A percentile compares a stretch with the other conserved stretches of the same genome.
phyloP scores from a whole-genome alignment of 2,329 filamentous ascomycete genomes.

The Beauveria caledonica region DNA sequence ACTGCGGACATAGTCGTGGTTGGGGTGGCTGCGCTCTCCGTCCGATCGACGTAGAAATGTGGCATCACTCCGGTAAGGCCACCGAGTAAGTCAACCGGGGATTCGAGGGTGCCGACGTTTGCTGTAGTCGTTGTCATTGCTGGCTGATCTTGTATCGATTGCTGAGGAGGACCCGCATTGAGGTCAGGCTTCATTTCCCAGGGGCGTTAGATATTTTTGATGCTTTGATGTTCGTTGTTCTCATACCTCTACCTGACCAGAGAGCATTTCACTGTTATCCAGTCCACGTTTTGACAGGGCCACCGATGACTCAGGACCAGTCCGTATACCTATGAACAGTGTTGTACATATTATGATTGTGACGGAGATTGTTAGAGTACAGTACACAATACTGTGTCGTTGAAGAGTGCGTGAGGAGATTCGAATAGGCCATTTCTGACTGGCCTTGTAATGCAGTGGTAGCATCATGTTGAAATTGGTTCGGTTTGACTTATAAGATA shows the following conservation, averaged over 20 bases:
- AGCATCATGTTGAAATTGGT: neutral
- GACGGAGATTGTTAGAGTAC: neutral
- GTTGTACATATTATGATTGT: neutral
- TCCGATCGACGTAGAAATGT: neutral
- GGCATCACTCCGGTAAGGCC: neutral
- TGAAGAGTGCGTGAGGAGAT: constrained; percentile 9
- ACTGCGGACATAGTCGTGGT: neutral
- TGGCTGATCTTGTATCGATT: neutral
- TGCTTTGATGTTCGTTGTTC: neutral
- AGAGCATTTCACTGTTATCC: neutral
- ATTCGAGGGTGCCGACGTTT: neutral
- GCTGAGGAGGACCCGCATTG: neutral
- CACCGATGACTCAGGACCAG: neutral
- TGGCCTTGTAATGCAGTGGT: neutral
- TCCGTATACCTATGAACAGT: neutral
- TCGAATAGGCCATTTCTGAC: neutral
- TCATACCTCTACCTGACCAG: neutral
- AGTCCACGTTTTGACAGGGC: neutral
- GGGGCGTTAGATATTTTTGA: neutral
- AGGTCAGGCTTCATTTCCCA: neutral
- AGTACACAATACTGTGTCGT: constrained; percentile 6
- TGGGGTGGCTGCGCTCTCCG: neutral
- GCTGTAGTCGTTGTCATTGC: neutral
- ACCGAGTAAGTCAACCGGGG: neutral
- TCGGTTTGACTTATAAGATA: constrained; percentile 14